phyloP scores from a whole-genome alignment of 1,284 basidiomycete genomes.

The Naganishia albida region DNA sequence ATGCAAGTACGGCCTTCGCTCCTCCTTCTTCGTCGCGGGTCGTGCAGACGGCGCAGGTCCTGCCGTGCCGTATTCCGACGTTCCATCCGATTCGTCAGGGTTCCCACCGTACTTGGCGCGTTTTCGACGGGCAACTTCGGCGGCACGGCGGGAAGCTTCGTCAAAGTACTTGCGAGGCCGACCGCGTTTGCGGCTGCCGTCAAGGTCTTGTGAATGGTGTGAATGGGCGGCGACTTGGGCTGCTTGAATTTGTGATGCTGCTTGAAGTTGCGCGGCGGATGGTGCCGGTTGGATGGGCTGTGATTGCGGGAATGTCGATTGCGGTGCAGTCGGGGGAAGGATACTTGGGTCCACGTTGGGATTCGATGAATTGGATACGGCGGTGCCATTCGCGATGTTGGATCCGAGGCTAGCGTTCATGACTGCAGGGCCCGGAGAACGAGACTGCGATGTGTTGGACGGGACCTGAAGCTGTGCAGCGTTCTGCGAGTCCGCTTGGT shows the following conservation, averaged over 20 bases:
- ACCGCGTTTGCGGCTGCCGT: neutral
- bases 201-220: neutral
- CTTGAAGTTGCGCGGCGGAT: neutral
- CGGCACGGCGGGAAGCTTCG: constrained; percentile 14
- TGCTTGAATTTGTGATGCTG: neutral
- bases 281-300: neutral
- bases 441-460: neutral
- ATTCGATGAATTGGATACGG: neutral
- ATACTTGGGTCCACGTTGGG: neutral
- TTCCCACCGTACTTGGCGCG: neutral
- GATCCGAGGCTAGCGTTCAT: neutral
- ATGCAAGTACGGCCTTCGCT: constrained; percentile 20
- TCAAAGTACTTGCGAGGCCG: constrained; percentile 25
- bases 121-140: constrained; percentile 7
- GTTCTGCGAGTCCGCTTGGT: neutral
- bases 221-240: neutral
- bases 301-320: neutral
- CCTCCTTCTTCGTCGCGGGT: constrained; percentile 17
- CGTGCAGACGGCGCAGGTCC: too few species aligned
- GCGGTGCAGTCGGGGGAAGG: neutral
- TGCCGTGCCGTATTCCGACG: neutral
- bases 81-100: constrained; percentile 7
- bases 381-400: neutral
- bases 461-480: neutral
- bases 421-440: neutral